Percentiles rank a stretch among this genome's conserved stretches.
phyloP scores from a whole-genome alignment of 2,329 filamentous ascomycete genomes.

The Aspergillus sergii region DNA sequence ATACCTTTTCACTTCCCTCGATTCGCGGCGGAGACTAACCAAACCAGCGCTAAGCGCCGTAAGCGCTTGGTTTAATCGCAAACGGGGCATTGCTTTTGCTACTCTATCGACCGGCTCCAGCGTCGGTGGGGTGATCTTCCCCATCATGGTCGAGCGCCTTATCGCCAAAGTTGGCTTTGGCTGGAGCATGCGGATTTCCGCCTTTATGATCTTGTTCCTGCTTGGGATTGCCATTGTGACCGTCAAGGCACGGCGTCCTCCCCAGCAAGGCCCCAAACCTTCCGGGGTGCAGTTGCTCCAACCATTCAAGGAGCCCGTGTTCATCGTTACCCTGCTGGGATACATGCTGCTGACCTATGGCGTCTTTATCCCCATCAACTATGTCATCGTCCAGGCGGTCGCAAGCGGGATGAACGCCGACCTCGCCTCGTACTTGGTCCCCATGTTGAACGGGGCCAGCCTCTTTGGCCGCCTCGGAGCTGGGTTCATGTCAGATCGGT shows the following conservation, averaged over 20 bases:
- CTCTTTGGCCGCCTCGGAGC: conserved; percentile 23
- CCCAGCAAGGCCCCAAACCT: conserved; percentile 30
- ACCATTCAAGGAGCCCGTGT: conserved; percentile 28
- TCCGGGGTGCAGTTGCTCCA: conserved; percentile 12
- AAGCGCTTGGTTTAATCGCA: conserved; percentile 57
- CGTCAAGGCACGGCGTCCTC: conserved; percentile 48
- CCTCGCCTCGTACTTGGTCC: conserved; percentile 22
- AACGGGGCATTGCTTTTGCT: conserved; percentile 57
- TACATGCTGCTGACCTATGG: conserved; percentile 32
- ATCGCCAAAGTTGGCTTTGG: conserved; percentile 56
- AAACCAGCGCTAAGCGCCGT: conserved; percentile 29
- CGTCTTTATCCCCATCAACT: conserved; percentile 31
- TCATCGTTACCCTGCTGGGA: conserved; percentile 24
- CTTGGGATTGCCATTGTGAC: conserved; percentile 57
- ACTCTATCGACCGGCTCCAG: conserved; percentile 58
- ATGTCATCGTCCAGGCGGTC: conserved; percentile 21
- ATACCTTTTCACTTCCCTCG: not conserved
- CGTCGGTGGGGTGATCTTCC: conserved; percentile 62
- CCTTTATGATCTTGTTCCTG: conserved; percentile 64
- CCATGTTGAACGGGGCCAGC: conserved; percentile 25
- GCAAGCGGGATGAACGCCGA: conserved; percentile 18
- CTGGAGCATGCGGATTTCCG: conserved; percentile 60
- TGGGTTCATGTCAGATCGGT: conserved; percentile 17
- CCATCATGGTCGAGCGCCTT: conserved; percentile 62
- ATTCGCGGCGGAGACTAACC: not conserved